phyloP scores from a whole-genome alignment of 768 basidiomycete species.

The Heimioporus sp. region DNA sequence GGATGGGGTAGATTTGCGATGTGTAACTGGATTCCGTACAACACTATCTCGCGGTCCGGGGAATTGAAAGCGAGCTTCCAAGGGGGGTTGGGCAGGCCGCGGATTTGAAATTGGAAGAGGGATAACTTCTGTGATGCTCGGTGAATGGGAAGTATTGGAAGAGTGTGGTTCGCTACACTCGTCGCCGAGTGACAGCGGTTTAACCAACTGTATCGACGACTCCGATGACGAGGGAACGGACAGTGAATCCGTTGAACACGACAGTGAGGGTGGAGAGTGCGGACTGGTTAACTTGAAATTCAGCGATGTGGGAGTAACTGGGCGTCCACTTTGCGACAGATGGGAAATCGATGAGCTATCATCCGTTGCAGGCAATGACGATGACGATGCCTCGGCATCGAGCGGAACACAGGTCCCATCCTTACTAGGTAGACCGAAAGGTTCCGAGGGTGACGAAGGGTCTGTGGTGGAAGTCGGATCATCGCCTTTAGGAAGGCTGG shows the following conservation, averaged over 20 bases:
- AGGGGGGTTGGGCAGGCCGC: conserved; percentile 13
- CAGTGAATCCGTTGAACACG: conserved; percentile 61
- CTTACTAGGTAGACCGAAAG: background rate
- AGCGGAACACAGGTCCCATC: background rate
- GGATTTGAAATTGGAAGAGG: conserved; percentile 25
- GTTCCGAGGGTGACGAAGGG: conserved; percentile 5
- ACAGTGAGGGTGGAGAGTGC: conserved; percentile 46
- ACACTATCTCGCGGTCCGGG: conserved; percentile 36
- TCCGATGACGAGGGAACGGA: conserved; percentile 54
- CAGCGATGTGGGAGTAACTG: conserved; percentile 35
- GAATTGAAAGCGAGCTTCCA: conserved; percentile 42
- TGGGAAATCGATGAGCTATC: conserved; percentile 35
- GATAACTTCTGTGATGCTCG: conserved; percentile 30
- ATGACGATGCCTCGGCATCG: conserved; percentile 22
- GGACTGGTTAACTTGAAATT: conserved; percentile 26
- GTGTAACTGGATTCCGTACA: conserved; percentile 30
- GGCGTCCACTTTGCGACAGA: conserved; percentile 27
- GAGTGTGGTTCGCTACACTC: conserved; percentile 27
- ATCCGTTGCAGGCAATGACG: conserved; percentile 27
- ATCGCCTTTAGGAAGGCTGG: conserved; percentile 19
- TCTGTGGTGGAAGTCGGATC: background rate
- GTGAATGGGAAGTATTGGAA: conserved; percentile 24
- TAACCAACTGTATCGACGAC: conserved; percentile 30
- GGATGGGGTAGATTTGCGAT: conserved; percentile 37
- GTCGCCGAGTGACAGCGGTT: conserved; percentile 37